Conservation (phyloP, 2,329 filamentous ascomycete species). For the Alternaria atra region DNA sequence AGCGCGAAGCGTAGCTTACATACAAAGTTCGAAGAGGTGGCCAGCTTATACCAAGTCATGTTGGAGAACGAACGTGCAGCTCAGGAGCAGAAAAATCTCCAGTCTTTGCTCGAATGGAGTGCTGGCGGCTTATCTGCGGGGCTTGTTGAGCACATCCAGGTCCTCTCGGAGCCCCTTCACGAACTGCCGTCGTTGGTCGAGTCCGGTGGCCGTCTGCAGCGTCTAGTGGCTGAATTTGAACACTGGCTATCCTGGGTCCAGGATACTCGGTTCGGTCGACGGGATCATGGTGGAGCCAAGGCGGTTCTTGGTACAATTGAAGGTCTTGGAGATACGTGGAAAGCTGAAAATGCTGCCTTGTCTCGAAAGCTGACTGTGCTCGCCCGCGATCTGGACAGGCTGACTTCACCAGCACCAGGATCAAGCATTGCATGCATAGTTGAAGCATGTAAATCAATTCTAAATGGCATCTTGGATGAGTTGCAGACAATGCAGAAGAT, state of each 20-base stretch:
- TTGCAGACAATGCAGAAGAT: constrained; percentile 46
- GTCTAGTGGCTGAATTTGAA: constrained; percentile 43
- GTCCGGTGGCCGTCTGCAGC: constrained; percentile 43
- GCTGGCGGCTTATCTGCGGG: constrained; percentile 34
- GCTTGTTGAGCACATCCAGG: constrained; percentile 47
- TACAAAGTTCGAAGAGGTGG: constrained; percentile 49
- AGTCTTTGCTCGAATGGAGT: constrained; percentile 48
- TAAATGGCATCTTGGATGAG: constrained; percentile 45
- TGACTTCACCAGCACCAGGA: constrained; percentile 37
- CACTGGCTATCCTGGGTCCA: constrained; percentile 45
- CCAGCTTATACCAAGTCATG: constrained; percentile 47
- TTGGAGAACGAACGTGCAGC: constrained; percentile 47
- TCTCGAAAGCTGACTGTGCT: constrained; percentile 47
- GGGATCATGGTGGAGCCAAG: constrained; percentile 9
- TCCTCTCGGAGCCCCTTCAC: constrained; percentile 47
- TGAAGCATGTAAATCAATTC: constrained; percentile 37
- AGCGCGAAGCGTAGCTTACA: constrained; percentile 44
- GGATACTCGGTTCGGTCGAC: constrained; percentile 35
- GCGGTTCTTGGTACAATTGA: constrained; percentile 33
- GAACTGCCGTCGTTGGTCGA: constrained; percentile 48
- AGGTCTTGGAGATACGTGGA: constrained; percentile 47
- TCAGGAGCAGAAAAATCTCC: constrained; percentile 49
- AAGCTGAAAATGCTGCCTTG: constrained; percentile 44
- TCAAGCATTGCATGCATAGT: constrained; percentile 48
- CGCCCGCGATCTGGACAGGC: constrained; percentile 41